Evolutionary conservation across 2,329 filamentous ascomycete species (phyloP).

Genomic region (Calonectria montana): DNA sequence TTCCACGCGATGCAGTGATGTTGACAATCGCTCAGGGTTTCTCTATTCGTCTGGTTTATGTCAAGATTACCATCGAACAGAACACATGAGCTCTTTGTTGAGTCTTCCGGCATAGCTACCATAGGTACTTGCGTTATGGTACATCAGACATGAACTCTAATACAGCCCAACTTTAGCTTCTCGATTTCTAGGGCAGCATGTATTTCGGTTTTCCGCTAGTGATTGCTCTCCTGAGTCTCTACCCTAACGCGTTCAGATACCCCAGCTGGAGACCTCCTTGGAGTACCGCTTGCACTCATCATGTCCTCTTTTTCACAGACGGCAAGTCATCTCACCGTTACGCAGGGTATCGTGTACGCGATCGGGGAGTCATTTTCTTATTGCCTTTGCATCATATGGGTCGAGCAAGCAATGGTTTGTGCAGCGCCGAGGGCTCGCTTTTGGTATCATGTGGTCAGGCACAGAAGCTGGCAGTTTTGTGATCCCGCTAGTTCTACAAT

Average conservation of each 20-base stretch:
- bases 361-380: constrained; percentile 63
- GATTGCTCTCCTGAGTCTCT: constrained; percentile 56
- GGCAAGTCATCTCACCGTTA: constrained; percentile 62
- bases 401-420: constrained; percentile 71
- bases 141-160: constrained; percentile 39
- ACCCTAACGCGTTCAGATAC: constrained; percentile 50
- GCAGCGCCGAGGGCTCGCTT: constrained; percentile 54
- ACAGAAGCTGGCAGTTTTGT: constrained; percentile 1
- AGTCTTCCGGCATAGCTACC: constrained; percentile 62
- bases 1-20: no score
- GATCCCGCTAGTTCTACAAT: constrained; percentile 6
- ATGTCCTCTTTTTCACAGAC: constrained; percentile 61
- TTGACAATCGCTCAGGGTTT: constrained; percentile 60
- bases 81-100: constrained; percentile 64
- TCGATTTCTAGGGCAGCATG: constrained; percentile 25
- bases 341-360: constrained; percentile 68
- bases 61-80: constrained; percentile 70
- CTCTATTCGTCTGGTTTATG: constrained; percentile 75
- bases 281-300: constrained; percentile 59
- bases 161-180: neutral
- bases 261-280: constrained; percentile 53
- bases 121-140: constrained; percentile 70
- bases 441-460: constrained; percentile 62
- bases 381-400: constrained; percentile 62
- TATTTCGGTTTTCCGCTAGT: constrained; percentile 61